Percentiles rank a stretch among this genome's conserved stretches.
Evolutionary conservation across 2,329 filamentous ascomycete species (phyloP).

Genomic region (Paraphaeosphaeria sporulosa): DNA sequence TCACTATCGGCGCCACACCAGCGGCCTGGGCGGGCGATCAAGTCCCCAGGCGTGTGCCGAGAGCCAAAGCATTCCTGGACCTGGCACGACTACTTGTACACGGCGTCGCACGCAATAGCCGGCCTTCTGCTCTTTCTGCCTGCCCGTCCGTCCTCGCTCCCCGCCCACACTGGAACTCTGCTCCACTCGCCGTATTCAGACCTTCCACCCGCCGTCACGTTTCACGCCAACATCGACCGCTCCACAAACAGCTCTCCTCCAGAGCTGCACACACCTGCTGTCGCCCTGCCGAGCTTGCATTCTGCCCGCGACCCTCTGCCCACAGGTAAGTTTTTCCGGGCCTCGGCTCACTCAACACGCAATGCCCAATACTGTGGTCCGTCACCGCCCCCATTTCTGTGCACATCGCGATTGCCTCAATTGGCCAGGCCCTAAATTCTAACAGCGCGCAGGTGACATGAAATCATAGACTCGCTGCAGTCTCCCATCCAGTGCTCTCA

Average conservation of each 20-base stretch:
- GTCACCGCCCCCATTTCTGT: slow-evolving; percentile 1
- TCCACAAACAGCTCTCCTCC: background rate
- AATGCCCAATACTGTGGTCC: background rate
- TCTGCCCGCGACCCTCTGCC: too few species aligned
- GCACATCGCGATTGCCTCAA: too few species aligned
- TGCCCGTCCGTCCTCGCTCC: background rate
- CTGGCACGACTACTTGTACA: slow-evolving; percentile 34
- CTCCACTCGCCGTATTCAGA: background rate
- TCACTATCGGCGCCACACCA: slow-evolving; percentile 47
- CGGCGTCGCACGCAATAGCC: slow-evolving; percentile 26
- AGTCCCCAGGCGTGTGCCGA: slow-evolving; percentile 33
- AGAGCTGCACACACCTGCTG: background rate
- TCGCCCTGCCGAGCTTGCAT: too few species aligned
- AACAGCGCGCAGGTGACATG: slow-evolving; percentile 14
- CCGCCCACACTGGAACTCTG: too few species aligned
- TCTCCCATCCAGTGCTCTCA: background rate
- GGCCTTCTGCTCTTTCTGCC: slow-evolving; percentile 18
- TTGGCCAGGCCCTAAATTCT: background rate
- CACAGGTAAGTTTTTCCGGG: slow-evolving; percentile 1
- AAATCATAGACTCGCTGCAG: slow-evolving; percentile 9
- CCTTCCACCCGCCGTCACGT: slow-evolving; percentile 21
- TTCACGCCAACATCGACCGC: slow-evolving; percentile 23
- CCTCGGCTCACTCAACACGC: background rate
- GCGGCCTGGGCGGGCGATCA: slow-evolving; percentile 45
- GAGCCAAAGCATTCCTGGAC: slow-evolving; percentile 32